phyloP scores from a whole-genome alignment of 305 asterid species.

The Fraxinus sp. region DNA sequence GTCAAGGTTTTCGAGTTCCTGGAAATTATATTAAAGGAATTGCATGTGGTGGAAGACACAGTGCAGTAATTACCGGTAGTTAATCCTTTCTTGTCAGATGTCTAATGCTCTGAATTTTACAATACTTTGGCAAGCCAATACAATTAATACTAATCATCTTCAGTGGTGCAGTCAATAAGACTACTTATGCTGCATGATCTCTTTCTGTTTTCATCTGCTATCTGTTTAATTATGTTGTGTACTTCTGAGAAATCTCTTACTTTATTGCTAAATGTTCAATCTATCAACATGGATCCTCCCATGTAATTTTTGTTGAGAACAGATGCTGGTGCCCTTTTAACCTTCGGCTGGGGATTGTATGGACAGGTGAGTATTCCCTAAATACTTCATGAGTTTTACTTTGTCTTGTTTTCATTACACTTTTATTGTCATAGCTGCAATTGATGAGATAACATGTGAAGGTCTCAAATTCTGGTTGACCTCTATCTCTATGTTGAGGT shows the following conservation, averaged over 20 bases:
- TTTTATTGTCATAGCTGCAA: neutral
- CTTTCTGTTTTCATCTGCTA: neutral
- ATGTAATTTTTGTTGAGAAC: slow-evolving; percentile 32
- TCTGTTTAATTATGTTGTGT: neutral
- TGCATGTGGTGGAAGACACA: slow-evolving; percentile 98
- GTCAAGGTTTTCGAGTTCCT: slow-evolving; percentile 65
- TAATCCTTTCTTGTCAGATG: neutral
- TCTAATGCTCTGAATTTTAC: neutral
- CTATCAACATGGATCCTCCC: slow-evolving; percentile 12
- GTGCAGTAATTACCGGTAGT: slow-evolving; percentile 84
- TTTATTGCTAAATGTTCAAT: neutral
- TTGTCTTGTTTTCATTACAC: slow-evolving; percentile 7
- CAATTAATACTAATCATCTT: neutral
- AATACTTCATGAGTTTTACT: slow-evolving; percentile 11
- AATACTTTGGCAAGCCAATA: neutral
- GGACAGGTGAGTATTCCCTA: slow-evolving; percentile 74
- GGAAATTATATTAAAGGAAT: slow-evolving; percentile 77
- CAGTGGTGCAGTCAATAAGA: neutral
- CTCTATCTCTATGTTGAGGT: neutral
- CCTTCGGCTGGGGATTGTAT: slow-evolving; percentile 97
- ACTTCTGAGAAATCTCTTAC: neutral
- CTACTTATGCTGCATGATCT: neutral
- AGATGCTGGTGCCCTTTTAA: slow-evolving; percentile 89
- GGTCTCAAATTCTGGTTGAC: slow-evolving; percentile 2
- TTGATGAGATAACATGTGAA: neutral